Conservation (phyloP, 2,329 filamentous ascomycete genomes). For the Teratosphaeria gauchensis region DNA sequence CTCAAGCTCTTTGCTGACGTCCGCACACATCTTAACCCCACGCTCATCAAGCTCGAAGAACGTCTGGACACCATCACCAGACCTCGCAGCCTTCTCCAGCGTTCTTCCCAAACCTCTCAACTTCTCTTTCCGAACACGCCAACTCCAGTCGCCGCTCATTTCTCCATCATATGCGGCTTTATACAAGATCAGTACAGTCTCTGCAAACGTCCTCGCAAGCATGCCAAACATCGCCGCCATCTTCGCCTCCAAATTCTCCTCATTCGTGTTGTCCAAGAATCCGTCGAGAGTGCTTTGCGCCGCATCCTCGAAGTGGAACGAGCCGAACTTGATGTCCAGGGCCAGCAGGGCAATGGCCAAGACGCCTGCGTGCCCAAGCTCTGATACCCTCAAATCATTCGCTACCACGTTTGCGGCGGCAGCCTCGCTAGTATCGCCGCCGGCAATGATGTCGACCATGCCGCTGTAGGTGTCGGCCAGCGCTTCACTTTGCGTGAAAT, state of each 20-base stretch:
- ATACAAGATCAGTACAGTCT: background rate
- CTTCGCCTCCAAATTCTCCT: background rate
- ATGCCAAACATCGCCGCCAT: background rate
- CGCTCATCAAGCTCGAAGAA: background rate
- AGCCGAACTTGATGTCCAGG: too few species aligned
- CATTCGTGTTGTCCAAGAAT: too few species aligned
- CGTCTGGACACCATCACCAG: background rate
- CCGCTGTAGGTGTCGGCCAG: background rate
- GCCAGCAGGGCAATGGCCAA: too few species aligned
- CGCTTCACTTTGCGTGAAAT: background rate
- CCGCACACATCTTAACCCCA: background rate
- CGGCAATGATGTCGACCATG: background rate
- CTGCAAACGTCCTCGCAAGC: background rate
- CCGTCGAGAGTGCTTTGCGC: background rate
- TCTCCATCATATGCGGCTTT: too few species aligned
- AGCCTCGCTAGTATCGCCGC: too few species aligned
- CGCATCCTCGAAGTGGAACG: too few species aligned
- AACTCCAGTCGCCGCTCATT: too few species aligned
- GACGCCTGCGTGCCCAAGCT: too few species aligned
- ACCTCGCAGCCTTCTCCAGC: background rate
- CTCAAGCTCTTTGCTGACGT: too few species aligned
- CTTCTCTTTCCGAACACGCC: too few species aligned
- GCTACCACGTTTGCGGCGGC: too few species aligned
- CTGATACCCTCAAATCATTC: too few species aligned
- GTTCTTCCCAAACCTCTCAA: background rate